phyloP scores from a whole-genome alignment of 23 red algal species.

The Agarophyton chilense region DNA sequence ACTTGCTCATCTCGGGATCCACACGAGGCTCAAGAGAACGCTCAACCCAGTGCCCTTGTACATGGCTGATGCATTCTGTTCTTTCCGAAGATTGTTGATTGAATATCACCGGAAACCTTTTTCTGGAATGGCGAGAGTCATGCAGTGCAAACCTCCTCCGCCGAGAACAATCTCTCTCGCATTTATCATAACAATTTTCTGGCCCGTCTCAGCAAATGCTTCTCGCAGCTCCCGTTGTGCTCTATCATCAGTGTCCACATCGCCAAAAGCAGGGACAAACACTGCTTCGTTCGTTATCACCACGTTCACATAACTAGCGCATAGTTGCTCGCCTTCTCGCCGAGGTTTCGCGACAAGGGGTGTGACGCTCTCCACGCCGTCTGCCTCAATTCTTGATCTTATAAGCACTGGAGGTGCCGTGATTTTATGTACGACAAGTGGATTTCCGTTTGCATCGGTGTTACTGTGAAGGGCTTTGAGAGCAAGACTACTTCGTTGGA shows the following conservation, averaged over 20 bases:
- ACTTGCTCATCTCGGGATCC: no score
- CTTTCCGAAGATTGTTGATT: no score
- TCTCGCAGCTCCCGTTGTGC: slow-evolving; percentile 38
- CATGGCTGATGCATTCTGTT: no score
- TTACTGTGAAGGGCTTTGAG: slow-evolving; percentile 21
- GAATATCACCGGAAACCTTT: no score
- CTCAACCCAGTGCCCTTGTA: no score
- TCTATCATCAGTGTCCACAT: neutral
- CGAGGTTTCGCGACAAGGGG: slow-evolving; percentile 15
- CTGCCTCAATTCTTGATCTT: neutral
- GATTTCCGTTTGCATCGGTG: slow-evolving; percentile 31
- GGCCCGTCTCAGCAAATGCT: slow-evolving; percentile 20
- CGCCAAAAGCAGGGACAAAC: slow-evolving; percentile 69
- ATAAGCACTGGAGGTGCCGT: neutral
- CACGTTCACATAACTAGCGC: slow-evolving; percentile 79
- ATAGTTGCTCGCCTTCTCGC: slow-evolving; percentile 56
- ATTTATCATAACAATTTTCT: slow-evolving; percentile 45
- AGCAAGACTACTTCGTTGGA: slow-evolving; percentile 37
- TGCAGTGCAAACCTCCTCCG: slow-evolving; percentile 81
- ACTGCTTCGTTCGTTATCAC: slow-evolving; percentile 62
- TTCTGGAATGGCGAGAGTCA: no score
- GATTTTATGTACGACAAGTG: slow-evolving; percentile 51
- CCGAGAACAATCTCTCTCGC: slow-evolving; percentile 86
- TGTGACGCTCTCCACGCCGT: slow-evolving; percentile 1
- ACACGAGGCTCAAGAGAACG: no score